Evolutionary conservation across 768 basidiomycete genomes (phyloP).

Genomic region (Tulasnella sp.): DNA sequence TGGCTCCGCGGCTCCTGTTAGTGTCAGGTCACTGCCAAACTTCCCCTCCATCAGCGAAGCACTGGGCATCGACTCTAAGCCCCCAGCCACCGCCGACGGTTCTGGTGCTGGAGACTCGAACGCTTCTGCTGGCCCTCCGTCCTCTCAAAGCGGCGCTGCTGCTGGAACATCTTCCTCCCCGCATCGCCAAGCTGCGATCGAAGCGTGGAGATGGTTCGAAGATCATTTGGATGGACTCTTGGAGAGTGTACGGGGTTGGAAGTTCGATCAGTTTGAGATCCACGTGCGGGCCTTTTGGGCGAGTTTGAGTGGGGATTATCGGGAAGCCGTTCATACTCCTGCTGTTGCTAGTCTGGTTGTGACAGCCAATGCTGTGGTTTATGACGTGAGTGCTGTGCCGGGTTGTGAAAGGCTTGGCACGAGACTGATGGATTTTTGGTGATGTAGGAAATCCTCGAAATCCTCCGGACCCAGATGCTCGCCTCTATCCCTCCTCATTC

Average conservation of each 20-base stretch:
- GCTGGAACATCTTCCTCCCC: too few relatives aligned
- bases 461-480: slow-evolving; percentile 75
- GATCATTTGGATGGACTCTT: slow-evolving; percentile 79
- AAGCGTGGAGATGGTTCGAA: slow-evolving; percentile 89
- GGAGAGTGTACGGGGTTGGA: slow-evolving; percentile 65
- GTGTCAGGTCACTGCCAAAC: slow-evolving; percentile 4
- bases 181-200: slow-evolving; percentile 70
- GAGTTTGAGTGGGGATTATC: slow-evolving; percentile 61
- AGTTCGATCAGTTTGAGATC: slow-evolving; percentile 87
- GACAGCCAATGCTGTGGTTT: slow-evolving; percentile 81
- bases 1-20: not conserved
- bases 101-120: slow-evolving; percentile 28
- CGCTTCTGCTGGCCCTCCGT: not conserved
- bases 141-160: not conserved
- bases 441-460: slow-evolving; percentile 74
- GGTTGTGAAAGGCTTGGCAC: not conserved
- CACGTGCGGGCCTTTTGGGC: slow-evolving; percentile 82
- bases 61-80: slow-evolving; percentile 7
- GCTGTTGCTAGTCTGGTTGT: slow-evolving; percentile 84
- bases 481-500: slow-evolving; percentile 62
- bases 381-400: slow-evolving; percentile 62
- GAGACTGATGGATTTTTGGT: not conserved
- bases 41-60: slow-evolving; percentile 18
- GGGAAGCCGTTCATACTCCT: slow-evolving; percentile 84
- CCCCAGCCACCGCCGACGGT: slow-evolving; percentile 62